Base-by-base conservation (phyloP, 176 grass and related monocot species). In the Pontederia crassipes region DNA sequence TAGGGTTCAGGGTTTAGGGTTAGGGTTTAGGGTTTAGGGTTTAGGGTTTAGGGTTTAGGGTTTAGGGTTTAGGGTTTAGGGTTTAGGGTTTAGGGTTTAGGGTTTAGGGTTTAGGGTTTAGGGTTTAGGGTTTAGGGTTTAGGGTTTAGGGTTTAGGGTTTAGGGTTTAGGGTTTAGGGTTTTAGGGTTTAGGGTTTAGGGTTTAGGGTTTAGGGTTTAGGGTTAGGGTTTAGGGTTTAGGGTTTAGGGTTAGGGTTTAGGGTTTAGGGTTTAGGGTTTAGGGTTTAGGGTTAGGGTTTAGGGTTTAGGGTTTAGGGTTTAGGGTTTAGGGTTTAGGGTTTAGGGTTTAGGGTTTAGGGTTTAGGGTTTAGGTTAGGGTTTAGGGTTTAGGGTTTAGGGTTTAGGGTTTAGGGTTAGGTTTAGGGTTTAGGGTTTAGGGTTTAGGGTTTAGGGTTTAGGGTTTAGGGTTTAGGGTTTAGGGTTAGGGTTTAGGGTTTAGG, bases 211-310 rank as follows among this genome's bases (percentile, higher is more conserved):
- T 46, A 45, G 69, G 52, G 9, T 72, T 72, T 46, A 45, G 69
- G 52, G 15, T 72, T 72, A 45, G 28, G 69, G 69, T 72, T 72
- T 60, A 72, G 69, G 57, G 57, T 60, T 60, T 60, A 52, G 52
- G 66, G 45, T 71, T 59, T 49, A 45, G 55, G 69, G 59, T 71
- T 71, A 58, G 68, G 45, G 53, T 71, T 71, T 71, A 57, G 55
- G 55, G 55, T 72, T 72, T 72, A 72, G 52, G 69, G 69, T 61
- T 61, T 50, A 52, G 66, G 52, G 52, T 69, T 69, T 69, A 40
- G 67, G 67, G 53, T 71, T 71, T 57, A 17, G 67, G 67, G 55
- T 57, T 57, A 71, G 68, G 68, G 50, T 59, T 59, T 59, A 59
- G 52, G 52, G 68, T 71, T 71, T 71, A 71, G 68, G 68, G 68